Evolutionary conservation across 148 eudicot genomes (phyloP).

Genomic region (Cornus florida): DNA sequence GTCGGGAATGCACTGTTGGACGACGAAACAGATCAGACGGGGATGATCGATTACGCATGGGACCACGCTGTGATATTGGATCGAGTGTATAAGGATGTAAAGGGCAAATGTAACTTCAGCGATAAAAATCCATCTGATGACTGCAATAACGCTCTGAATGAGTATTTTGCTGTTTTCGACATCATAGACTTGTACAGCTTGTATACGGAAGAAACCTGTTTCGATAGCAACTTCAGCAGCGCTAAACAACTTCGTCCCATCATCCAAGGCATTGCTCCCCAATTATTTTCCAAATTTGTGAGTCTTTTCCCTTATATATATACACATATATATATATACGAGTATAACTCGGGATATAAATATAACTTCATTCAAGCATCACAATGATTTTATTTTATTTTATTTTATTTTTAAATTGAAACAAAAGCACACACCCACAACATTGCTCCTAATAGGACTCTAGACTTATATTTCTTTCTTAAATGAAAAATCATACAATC

Average conservation of each 20-base stretch:
- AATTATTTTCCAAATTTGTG: conserved; percentile 56
- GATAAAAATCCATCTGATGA: conserved; percentile 2
- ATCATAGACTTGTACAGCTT: conserved; percentile 90
- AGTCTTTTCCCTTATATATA: conserved; percentile 16
- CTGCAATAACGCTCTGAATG: conserved; percentile 41
- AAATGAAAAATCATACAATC: too few species aligned
- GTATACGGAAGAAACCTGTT: conserved; percentile 61
- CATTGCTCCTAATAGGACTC: too few species aligned
- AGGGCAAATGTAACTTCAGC: conserved; percentile 57
- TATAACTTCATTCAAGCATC: too few species aligned
- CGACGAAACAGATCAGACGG: conserved; percentile 77
- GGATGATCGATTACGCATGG: conserved; percentile 88
- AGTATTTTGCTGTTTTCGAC: conserved; percentile 63
- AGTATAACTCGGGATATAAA: too few species aligned
- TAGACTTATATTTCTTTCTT: too few species aligned
- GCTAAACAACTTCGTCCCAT: conserved; percentile 19
- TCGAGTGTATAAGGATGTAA: conserved; percentile 41
- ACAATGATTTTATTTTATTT: too few species aligned
- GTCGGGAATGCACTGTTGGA: conserved; percentile 79
- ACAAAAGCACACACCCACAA: too few species aligned
- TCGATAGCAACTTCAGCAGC: conserved; percentile 17
- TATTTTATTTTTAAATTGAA: too few species aligned
- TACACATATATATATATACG: too few species aligned
- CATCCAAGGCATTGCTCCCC: conserved; percentile 50
- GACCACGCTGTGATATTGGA: conserved; percentile 88